Evolutionary conservation across 2,329 filamentous ascomycete species (phyloP), one percentile per base, ranked within the genome.

Genomic region (Fusarium beomiforme): DNA sequence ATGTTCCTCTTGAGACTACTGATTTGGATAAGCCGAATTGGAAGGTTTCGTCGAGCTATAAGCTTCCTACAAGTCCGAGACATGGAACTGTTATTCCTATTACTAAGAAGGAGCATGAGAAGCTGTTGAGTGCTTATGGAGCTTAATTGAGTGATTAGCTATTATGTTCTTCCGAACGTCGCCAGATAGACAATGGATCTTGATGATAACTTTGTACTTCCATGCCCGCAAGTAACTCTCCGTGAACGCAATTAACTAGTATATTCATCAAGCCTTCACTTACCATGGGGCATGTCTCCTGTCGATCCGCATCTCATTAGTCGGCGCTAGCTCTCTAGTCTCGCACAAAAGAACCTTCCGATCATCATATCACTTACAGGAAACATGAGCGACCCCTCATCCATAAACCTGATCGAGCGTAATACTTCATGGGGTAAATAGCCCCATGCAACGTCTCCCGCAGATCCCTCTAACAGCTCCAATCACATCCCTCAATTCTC

Each of bases 1-100:
- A 88, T 69, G 84, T 88, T 14, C 86, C 86, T 0, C 80, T 88
- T 1, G 84, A 86, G 77, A 87, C 86, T 0, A 69, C 74, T 1
- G 81, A 88, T 50, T 83, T 88, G 46, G 79, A 82, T 14, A 84
- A 83, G 16, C 86, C 86, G 0, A 63, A 75, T 10, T 88, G 86
- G 86, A 82, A 79, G 39, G 80, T 88, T 1, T 83, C 86, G 0
- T 68, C 70, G 9, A 80, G 77, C 0, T 88, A 84, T 76, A 82
- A 78, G 23, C 77, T 88, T 6, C 86, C 86, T 0, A 74, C 76
- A 1, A 86, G 82, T 43, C 86, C 86, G 5, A 83, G 86, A 14
- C 86, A 88, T 64, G 86, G 86, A 19, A 88, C 86, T 0, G 86
- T 88, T 8, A 74, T 88, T 11, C 82, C 85, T 1, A 79, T 88